These are phyloP conservation scores for Pseudoneurospora amorphoporcata DNA, from an alignment of 495 filamentous ascomycete species.

Conservation along the genomic window DNA sequence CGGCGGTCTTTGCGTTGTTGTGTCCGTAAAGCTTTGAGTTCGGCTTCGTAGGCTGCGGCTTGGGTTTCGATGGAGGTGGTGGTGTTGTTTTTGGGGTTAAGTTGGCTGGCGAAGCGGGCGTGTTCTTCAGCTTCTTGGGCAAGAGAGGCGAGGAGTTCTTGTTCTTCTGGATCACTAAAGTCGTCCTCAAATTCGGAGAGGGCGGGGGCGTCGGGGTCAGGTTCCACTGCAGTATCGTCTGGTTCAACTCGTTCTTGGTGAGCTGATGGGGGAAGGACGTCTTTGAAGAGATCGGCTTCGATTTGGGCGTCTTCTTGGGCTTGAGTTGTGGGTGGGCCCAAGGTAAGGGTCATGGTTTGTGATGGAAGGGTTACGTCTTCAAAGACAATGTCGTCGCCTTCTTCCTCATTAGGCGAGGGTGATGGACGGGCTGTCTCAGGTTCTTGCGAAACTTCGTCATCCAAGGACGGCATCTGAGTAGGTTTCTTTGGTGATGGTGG, in stretches of 20 bases:
- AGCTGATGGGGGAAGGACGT: not conserved
- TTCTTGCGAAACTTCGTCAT: constrained; percentile 1
- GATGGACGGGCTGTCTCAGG: not conserved
- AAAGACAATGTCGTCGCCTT: constrained; percentile 23
- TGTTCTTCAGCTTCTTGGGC: constrained; percentile 87
- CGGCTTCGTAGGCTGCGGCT: constrained; percentile 64
- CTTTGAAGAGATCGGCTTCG: constrained; percentile 16
- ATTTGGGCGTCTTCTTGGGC: constrained; percentile 15
- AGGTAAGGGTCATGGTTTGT: not conserved
- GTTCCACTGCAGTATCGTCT: constrained; percentile 5
- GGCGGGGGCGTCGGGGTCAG: constrained; percentile 21
- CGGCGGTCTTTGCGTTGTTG: constrained; percentile 93
- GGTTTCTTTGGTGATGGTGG: constrained; percentile 15
- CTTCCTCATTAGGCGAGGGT: constrained; percentile 12
- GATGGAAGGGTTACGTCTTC: constrained; percentile 27
- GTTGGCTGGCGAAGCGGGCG: constrained; percentile 73
- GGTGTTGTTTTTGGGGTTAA: constrained; percentile 48
- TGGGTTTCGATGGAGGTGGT: constrained; percentile 42
- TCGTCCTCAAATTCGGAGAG: constrained; percentile 30
- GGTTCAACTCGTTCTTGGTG: constrained; percentile 4
- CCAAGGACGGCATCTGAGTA: constrained; percentile 2
- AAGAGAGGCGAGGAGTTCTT: constrained; percentile 74
- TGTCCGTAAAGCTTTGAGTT: constrained; percentile 74
- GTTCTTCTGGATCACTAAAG: constrained; percentile 83
- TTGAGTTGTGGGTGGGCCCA: not conserved